These are phyloP conservation scores for Phallus indusiatus DNA, from an alignment of 768 basidiomycete genomes.

Conservation along the genomic window DNA sequence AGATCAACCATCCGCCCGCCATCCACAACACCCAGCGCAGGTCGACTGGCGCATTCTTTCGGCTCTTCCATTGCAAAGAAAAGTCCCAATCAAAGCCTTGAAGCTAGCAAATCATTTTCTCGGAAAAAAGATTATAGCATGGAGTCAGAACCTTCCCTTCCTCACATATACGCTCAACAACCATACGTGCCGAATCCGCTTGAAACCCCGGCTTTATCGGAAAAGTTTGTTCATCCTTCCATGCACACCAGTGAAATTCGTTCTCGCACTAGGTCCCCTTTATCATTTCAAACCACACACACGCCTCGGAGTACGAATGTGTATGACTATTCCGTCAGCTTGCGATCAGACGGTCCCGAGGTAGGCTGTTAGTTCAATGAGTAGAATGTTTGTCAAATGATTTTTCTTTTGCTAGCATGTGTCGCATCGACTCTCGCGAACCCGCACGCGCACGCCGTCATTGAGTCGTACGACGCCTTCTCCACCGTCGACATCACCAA, in stretches of 20 bases:
- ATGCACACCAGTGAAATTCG: slow-evolving; percentile 21
- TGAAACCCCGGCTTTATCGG: slow-evolving; percentile 33
- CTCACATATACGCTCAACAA: slow-evolving; percentile 44
- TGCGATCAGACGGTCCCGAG: slow-evolving; percentile 52
- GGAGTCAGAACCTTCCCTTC: slow-evolving; percentile 30
- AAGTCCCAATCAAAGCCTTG: slow-evolving; percentile 42
- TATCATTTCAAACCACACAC: slow-evolving; percentile 1
- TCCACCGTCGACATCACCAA: slow-evolving; percentile 46
- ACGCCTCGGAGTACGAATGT: slow-evolving; percentile 3
- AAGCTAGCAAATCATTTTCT: slow-evolving; percentile 47
- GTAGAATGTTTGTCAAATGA: neutral
- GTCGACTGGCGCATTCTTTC: slow-evolving; percentile 45
- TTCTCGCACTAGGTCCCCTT: neutral
- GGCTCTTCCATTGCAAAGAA: slow-evolving; percentile 19
- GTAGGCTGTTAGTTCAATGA: slow-evolving; percentile 23
- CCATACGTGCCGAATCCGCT: slow-evolving; percentile 31
- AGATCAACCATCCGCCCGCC: slow-evolving; percentile 42
- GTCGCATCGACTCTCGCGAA: slow-evolving; percentile 20
- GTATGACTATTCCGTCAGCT: slow-evolving; percentile 48
- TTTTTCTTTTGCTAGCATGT: slow-evolving; percentile 14
- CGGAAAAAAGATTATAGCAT: slow-evolving; percentile 27
- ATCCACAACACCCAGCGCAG: slow-evolving; percentile 39
- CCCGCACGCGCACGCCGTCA: slow-evolving; percentile 55
- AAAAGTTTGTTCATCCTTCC: slow-evolving; percentile 49
- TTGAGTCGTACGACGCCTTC: slow-evolving; percentile 54